Percentiles rank a stretch among this genome's conserved stretches.
These are phyloP conservation scores for Coffea eugenioides DNA, from an alignment of 257 asterid genomes.

Conservation along the genomic window DNA sequence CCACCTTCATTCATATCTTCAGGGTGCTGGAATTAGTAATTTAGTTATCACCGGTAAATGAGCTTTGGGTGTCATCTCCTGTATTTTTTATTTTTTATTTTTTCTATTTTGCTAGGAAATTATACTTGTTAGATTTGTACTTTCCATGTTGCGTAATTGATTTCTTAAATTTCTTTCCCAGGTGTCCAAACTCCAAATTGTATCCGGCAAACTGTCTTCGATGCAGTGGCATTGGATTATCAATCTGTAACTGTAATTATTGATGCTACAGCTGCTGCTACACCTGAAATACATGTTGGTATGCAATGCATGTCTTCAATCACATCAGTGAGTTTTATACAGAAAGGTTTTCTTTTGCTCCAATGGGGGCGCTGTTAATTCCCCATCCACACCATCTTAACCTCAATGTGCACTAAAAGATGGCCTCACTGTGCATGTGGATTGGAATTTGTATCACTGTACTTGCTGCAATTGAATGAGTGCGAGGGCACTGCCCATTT, in stretches of 20 bases:
- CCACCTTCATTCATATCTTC: constrained; percentile 76
- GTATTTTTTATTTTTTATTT: not conserved
- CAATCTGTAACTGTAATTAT: constrained; percentile 53
- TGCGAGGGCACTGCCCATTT: not conserved
- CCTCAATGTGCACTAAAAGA: too few species aligned
- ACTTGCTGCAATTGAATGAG: not conserved
- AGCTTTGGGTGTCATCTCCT: not conserved
- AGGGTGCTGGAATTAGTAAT: constrained; percentile 46
- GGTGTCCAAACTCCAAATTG: constrained; percentile 98
- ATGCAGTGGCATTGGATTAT: constrained; percentile 80
- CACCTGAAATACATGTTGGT: constrained; percentile 75
- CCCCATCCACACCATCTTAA: too few species aligned
- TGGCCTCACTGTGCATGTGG: not conserved
- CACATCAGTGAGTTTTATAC: not conserved
- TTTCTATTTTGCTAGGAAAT: not conserved
- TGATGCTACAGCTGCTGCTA: constrained; percentile 93
- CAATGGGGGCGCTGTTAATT: not conserved
- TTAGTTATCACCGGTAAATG: constrained; percentile 61
- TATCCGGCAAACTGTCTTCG: constrained; percentile 80
- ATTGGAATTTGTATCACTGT: not conserved
- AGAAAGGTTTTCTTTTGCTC: not conserved
- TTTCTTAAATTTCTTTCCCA: constrained; percentile 20
- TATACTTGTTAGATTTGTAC: not conserved
- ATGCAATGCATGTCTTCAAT: constrained; percentile 16
- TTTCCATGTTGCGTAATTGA: not conserved